phyloP scores from a whole-genome alignment of 1,139 yeast genomes.

The Neolecta irregularis region DNA sequence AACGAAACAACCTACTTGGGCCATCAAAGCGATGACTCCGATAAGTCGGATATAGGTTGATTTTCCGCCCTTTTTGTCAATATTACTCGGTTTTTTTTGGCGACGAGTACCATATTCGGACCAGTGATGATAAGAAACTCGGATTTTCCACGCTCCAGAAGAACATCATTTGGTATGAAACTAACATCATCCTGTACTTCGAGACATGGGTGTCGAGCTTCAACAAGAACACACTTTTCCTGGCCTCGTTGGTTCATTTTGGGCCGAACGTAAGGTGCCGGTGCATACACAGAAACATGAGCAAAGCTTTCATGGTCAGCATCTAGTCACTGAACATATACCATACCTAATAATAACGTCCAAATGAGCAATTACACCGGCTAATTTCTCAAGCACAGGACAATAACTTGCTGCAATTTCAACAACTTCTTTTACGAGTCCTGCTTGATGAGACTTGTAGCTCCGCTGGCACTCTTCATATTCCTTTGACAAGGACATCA shows the following conservation, averaged over 20 bases:
- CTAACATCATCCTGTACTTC: slow-evolving; percentile 80
- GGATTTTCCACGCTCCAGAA: slow-evolving; percentile 33
- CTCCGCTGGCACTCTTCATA: slow-evolving; percentile 45
- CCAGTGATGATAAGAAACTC: slow-evolving; percentile 84
- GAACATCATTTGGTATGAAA: slow-evolving; percentile 77
- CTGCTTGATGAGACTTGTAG: slow-evolving; percentile 59
- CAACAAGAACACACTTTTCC: slow-evolving; percentile 44
- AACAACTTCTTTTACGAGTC: slow-evolving; percentile 68
- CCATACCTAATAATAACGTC: slow-evolving; percentile 47
- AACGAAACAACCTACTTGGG: slow-evolving; percentile 83
- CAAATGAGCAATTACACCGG: slow-evolving; percentile 49
- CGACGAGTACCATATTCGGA: slow-evolving; percentile 74
- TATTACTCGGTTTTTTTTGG: slow-evolving; percentile 1
- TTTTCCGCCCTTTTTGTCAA: slow-evolving; percentile 38
- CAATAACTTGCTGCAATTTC: slow-evolving; percentile 66
- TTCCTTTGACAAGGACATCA: slow-evolving; percentile 45
- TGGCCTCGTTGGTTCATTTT: slow-evolving; percentile 36
- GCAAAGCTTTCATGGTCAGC: slow-evolving; percentile 42
- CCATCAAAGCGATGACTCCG: slow-evolving; percentile 78
- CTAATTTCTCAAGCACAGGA: slow-evolving; percentile 55
- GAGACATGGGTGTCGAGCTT: slow-evolving; percentile 84
- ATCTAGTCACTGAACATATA: background rate
- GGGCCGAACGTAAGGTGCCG: slow-evolving; percentile 68
- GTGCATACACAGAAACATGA: slow-evolving; percentile 69
- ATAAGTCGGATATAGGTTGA: slow-evolving; percentile 86